These are phyloP conservation scores for Gossypium aridum DNA, from an alignment of 441 rosid genomes.

Conservation along the genomic window DNA sequence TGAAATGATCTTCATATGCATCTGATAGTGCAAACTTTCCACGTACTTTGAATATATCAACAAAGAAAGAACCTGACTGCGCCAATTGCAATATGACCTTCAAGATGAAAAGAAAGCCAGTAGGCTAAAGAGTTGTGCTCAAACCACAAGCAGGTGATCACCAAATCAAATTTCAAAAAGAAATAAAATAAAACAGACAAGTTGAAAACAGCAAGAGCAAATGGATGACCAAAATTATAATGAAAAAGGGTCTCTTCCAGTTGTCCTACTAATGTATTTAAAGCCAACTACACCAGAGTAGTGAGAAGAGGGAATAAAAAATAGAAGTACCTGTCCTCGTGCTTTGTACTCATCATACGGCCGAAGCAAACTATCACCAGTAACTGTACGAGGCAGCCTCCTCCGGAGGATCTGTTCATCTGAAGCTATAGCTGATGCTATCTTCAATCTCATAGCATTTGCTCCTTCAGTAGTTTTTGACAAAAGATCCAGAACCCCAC, in stretches of 20 bases:
- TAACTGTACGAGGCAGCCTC: conserved; percentile 83
- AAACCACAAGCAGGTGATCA: neutral
- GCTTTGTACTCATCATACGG: conserved; percentile 87
- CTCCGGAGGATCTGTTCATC: conserved; percentile 94
- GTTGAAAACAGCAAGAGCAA: neutral
- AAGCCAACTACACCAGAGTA: neutral
- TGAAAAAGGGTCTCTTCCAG: neutral
- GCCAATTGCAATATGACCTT: conserved; percentile 95
- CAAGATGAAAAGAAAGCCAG: conserved; percentile 18
- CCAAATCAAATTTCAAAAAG: conserved; percentile 2
- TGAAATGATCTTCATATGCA: conserved; percentile 92
- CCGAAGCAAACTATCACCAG: conserved; percentile 86
- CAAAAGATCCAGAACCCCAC: conserved; percentile 96
- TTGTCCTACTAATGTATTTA: neutral
- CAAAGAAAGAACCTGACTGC: conserved; percentile 88
- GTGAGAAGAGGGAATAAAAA: neutral
- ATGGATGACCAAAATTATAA: neutral
- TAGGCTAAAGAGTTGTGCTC: conserved; percentile 9
- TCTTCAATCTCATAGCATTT: conserved; percentile 97
- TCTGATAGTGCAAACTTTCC: conserved; percentile 95
- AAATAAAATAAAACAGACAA: neutral
- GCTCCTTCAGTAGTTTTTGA: conserved; percentile 99
- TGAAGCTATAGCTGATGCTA: conserved; percentile 92
- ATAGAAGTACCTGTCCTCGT: conserved; percentile 71
- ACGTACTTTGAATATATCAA: conserved; percentile 90